Conservation (phyloP, 2,329 filamentous ascomycete genomes). For the Geosmithia flava region DNA sequence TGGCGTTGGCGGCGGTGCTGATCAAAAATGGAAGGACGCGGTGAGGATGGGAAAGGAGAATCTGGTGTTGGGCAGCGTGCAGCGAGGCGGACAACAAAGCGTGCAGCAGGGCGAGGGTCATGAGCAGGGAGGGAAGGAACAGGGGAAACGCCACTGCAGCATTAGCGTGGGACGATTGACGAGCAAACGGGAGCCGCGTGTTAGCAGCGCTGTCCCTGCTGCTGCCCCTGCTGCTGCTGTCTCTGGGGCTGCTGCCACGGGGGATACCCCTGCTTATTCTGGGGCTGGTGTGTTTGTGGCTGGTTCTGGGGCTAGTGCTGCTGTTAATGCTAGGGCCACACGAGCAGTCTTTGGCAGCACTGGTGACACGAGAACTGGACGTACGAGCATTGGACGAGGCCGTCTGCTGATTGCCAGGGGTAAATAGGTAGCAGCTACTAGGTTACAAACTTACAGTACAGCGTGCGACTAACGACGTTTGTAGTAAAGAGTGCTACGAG, state of each 20-base stretch:
- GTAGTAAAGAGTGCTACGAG: too few relatives aligned
- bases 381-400: not conserved
- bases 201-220: not conserved
- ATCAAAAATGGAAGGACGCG: too few relatives aligned
- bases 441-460: too few relatives aligned
- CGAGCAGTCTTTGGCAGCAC: too few relatives aligned
- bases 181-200: not conserved
- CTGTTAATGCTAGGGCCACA: too few relatives aligned
- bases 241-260: not conserved
- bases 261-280: too few relatives aligned
- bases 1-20: too few relatives aligned
- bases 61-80: not conserved
- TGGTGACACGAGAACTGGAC: too few relatives aligned
- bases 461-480: too few relatives aligned
- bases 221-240: not conserved
- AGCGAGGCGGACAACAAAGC: not conserved
- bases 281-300: too few relatives aligned
- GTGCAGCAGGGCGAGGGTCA: not conserved
- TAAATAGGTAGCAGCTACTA: not conserved
- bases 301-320: too few relatives aligned
- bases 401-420: not conserved
- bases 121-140: not conserved
- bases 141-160: not conserved
- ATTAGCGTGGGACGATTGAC: not conserved
- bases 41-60: too few relatives aligned